A percentile compares a stretch with the other conserved stretches of the same genome.
These are phyloP conservation scores for Kwoniella bestiolae DNA, from an alignment of 768 basidiomycete genomes.

Conservation along the genomic window DNA sequence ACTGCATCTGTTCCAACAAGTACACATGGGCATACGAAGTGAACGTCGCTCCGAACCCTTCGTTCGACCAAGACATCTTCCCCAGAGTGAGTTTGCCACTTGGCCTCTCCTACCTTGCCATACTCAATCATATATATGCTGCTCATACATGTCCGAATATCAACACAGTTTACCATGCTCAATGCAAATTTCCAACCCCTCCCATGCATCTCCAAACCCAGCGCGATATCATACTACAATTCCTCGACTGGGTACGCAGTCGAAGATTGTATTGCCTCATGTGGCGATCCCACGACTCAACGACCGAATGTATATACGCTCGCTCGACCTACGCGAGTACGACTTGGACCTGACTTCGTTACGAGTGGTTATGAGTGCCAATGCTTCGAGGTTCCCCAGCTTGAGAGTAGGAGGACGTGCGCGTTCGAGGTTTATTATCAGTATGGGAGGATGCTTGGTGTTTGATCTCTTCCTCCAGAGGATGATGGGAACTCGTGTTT, in stretches of 20 bases:
- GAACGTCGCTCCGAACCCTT: neutral
- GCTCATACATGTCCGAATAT: neutral
- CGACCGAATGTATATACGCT: neutral
- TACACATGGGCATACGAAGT: neutral
- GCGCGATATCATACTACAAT: neutral
- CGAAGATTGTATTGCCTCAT: constrained; percentile 3
- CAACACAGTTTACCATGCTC: neutral
- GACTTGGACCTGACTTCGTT: neutral
- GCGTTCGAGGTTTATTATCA: neutral
- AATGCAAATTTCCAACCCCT: neutral
- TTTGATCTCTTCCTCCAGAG: no score
- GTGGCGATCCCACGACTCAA: neutral
- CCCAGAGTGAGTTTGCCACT: neutral
- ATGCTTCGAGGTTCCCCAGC: neutral
- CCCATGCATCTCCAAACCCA: neutral
- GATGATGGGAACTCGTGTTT: no score
- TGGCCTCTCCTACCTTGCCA: no score
- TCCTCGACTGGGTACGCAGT: neutral
- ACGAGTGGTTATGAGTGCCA: neutral
- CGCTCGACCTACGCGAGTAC: neutral
- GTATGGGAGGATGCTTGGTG: neutral
- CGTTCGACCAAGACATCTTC: neutral
- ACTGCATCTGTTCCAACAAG: neutral
- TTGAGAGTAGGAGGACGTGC: neutral
- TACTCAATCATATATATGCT: neutral